These are phyloP conservation scores for Exidia glandulosa DNA, from an alignment of 768 basidiomycete genomes.

Conservation along the genomic window DNA sequence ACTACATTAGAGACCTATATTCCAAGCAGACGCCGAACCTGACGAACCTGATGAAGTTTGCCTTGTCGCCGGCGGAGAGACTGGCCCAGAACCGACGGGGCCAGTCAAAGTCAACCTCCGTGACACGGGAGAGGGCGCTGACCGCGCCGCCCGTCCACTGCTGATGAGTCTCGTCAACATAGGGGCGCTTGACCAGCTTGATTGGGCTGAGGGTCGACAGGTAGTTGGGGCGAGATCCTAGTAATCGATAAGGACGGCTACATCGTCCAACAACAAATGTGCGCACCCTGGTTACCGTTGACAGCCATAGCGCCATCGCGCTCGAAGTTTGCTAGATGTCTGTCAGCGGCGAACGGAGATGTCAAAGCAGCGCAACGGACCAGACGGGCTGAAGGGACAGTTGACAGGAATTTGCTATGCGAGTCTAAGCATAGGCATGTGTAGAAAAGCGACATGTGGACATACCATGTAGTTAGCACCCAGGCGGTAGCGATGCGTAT, in stretches of 20 bases:
- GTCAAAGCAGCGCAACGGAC: slow-evolving; percentile 13
- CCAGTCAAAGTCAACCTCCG: slow-evolving; percentile 75
- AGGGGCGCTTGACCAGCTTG: slow-evolving; percentile 21
- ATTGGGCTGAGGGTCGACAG: slow-evolving; percentile 25
- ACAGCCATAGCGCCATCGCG: slow-evolving; percentile 28
- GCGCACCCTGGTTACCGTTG: slow-evolving; percentile 21
- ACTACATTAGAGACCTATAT: slow-evolving; percentile 24
- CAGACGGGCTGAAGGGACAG: slow-evolving; percentile 26
- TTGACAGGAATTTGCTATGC: slow-evolving; percentile 17
- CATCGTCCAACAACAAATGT: neutral
- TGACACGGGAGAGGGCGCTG: slow-evolving; percentile 23
- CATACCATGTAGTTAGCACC: slow-evolving; percentile 53
- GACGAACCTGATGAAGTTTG: slow-evolving; percentile 22
- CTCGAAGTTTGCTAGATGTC: slow-evolving; percentile 24
- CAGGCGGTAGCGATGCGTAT: slow-evolving; percentile 78
- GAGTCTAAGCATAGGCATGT: neutral
- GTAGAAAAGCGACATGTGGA: neutral
- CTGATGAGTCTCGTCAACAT: slow-evolving; percentile 29
- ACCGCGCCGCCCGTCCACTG: slow-evolving; percentile 32
- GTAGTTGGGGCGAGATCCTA: slow-evolving; percentile 27
- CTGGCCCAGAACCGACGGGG: slow-evolving; percentile 57
- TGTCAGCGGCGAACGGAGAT: neutral
- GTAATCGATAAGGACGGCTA: neutral
- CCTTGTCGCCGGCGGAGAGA: slow-evolving; percentile 52
- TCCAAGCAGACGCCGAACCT: neutral